Conservation (phyloP, 345 rosid genomes). For the Rhizophora apiculata region DNA sequence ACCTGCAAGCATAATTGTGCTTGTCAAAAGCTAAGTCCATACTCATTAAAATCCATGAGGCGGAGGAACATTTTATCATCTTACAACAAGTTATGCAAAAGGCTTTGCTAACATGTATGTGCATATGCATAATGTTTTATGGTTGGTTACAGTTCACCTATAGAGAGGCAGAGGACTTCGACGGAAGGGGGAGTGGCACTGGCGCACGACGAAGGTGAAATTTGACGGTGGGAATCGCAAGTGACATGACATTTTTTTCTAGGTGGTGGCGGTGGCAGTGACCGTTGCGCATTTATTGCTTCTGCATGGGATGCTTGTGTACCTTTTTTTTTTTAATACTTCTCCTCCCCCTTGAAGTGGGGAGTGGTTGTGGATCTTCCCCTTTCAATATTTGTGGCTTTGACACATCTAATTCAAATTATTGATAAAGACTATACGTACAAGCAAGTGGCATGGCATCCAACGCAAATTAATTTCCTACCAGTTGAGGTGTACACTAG, state of each 20-base stretch:
- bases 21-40: constrained; percentile 17
- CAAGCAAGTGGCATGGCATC: no score
- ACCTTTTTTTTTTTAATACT: background rate
- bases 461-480: no score
- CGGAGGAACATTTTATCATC: background rate
- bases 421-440: no score
- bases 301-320: background rate
- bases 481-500: no score
- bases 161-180: background rate
- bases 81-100: background rate
- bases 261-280: constrained; percentile 23
- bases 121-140: no score
- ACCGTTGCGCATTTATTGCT: constrained; percentile 41
- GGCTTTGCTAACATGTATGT: no score
- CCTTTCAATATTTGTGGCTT: no score
- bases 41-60: constrained; percentile 2
- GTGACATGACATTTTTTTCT: constrained; percentile 22
- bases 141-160: no score
- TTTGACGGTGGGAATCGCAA: constrained; percentile 27
- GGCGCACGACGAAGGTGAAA: constrained; percentile 24
- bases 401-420: no score
- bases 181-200: background rate
- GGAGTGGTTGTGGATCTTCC: no score
- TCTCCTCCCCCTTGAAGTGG: no score
- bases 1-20: constrained; percentile 15